phyloP scores from a whole-genome alignment of 176 grass and related monocot species.

The Zizania latifolia region DNA sequence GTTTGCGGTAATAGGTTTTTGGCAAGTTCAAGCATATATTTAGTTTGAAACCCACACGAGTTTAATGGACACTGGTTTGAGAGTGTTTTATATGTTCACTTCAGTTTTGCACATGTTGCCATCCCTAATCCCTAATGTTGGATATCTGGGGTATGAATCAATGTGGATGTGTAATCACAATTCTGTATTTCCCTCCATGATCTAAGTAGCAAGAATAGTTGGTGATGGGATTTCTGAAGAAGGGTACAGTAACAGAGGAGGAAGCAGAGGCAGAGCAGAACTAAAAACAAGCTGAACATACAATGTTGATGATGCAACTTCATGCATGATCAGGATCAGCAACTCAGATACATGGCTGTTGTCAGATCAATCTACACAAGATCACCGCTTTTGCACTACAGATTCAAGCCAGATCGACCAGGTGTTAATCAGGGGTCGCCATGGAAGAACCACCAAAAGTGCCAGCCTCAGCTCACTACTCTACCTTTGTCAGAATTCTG shows the following conservation, averaged over 20 bases:
- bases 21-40: no score
- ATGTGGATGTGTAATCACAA: neutral
- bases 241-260: neutral
- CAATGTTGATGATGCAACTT: neutral
- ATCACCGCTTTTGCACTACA: neutral
- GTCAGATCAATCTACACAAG: slow-evolving; percentile 17
- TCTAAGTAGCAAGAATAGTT: neutral
- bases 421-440: neutral
- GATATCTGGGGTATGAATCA: neutral
- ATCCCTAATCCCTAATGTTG: no score
- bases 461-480: slow-evolving; percentile 23
- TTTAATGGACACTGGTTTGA: no score
- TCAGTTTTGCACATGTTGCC: no score
- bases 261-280: neutral
- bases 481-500: slow-evolving; percentile 26
- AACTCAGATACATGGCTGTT: neutral
- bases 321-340: slow-evolving; percentile 4
- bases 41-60: no score
- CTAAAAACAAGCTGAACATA: slow-evolving; percentile 6
- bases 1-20: no score
- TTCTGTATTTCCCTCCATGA: neutral
- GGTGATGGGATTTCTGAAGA: neutral
- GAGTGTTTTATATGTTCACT: no score
- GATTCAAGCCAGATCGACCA: neutral
- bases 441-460: neutral